phyloP scores from a whole-genome alignment of 2,329 filamentous ascomycete species.

The Alternaria arborescens region DNA sequence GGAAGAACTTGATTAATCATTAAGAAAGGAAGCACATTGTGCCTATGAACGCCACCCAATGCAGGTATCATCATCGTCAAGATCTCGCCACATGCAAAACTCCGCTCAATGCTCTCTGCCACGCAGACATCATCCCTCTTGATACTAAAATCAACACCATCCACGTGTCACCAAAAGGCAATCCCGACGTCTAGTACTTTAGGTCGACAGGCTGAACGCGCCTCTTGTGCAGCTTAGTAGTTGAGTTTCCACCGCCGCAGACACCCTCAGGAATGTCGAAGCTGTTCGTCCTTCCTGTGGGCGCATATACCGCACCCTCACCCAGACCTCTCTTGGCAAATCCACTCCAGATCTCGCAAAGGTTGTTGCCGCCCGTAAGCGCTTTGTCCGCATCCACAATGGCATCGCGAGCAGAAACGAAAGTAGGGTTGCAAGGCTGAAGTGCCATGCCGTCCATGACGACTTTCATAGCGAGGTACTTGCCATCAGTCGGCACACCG shows the following conservation, averaged over 20 bases:
- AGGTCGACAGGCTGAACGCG: background rate
- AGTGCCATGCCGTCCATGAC: constrained; percentile 63
- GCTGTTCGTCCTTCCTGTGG: constrained; percentile 28
- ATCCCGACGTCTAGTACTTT: background rate
- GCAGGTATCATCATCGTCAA: constrained; percentile 2
- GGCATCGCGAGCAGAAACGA: constrained; percentile 62
- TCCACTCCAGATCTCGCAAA: constrained; percentile 62
- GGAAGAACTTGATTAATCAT: background rate
- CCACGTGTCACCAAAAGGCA: background rate
- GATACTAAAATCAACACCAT: background rate
- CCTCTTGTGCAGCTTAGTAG: background rate
- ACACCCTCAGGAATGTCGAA: constrained; percentile 35
- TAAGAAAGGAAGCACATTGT: background rate
- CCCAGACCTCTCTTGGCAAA: constrained; percentile 68
- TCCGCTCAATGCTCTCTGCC: background rate
- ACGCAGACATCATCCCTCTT: background rate
- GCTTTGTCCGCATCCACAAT: constrained; percentile 65
- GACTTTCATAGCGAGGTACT: constrained; percentile 62
- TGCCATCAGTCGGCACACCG: constrained; percentile 63
- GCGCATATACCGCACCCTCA: constrained; percentile 35
- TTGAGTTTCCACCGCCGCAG: constrained; percentile 10
- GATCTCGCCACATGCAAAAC: background rate
- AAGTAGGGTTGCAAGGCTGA: constrained; percentile 65
- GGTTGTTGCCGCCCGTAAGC: constrained; percentile 61
- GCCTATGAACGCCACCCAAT: constrained; percentile 4